phyloP scores from a whole-genome alignment of 1,284 basidiomycete genomes.

The Cutaneotrichosporon sp. region DNA sequence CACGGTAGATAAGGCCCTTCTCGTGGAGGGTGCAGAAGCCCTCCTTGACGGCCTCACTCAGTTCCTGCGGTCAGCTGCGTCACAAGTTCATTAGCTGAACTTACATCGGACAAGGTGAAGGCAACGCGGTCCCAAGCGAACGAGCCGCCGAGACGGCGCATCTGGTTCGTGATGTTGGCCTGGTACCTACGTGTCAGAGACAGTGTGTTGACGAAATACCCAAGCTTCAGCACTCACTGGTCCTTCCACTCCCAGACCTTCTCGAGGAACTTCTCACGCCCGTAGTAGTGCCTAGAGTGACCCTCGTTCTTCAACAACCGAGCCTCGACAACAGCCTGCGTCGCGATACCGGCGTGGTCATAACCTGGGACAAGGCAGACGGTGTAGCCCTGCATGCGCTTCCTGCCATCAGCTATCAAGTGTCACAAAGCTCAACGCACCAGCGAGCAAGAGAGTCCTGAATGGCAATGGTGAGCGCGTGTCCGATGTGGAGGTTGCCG shows the following conservation, averaged over 20 bases:
- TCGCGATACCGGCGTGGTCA: constrained; percentile 98
- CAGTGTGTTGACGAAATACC: neutral
- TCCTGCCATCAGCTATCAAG: constrained; percentile 61
- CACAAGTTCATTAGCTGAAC: constrained; percentile 17
- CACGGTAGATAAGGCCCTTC: constrained; percentile 90
- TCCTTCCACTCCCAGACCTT: constrained; percentile 97
- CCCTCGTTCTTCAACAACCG: constrained; percentile 78
- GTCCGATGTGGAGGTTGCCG: constrained; percentile 92
- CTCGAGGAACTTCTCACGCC: constrained; percentile 84
- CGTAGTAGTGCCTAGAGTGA: constrained; percentile 85
- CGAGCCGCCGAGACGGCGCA: constrained; percentile 83
- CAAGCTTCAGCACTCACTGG: constrained; percentile 57
- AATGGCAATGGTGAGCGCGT: constrained; percentile 87
- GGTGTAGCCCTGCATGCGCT: constrained; percentile 92
- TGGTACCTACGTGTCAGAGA: constrained; percentile 58
- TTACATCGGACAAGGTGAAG: constrained; percentile 90
- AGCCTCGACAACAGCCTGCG: constrained; percentile 96
- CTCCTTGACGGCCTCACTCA: constrained; percentile 84
- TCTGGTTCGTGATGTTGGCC: constrained; percentile 80
- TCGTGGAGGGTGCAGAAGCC: constrained; percentile 89
- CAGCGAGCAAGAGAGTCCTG: constrained; percentile 86
- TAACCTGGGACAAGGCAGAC: constrained; percentile 90
- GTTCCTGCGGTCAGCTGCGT: constrained; percentile 51
- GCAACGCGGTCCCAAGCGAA: constrained; percentile 92
- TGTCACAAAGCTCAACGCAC: constrained; percentile 52